phyloP scores from a whole-genome alignment of 2,329 filamentous ascomycete genomes.

The Immersiporthe knoxdaviesiana region DNA sequence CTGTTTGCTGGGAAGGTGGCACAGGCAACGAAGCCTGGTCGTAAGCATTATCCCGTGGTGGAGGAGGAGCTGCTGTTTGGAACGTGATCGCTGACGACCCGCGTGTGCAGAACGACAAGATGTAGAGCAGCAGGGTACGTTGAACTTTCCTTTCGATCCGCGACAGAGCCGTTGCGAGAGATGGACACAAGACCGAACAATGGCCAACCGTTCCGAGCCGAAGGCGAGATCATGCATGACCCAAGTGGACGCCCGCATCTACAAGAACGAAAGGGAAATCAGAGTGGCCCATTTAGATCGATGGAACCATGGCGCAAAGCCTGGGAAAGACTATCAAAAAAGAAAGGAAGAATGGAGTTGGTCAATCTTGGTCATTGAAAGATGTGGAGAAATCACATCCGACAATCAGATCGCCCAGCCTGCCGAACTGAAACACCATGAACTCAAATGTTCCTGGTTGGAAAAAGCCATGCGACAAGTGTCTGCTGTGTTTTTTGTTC shows the following conservation, averaged over 20 bases:
- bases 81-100: conserved; percentile 8
- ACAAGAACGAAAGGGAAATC: neutral
- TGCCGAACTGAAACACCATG: neutral
- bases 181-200: neutral
- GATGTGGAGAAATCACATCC: neutral
- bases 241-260: neutral
- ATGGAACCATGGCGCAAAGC: neutral
- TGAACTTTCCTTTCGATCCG: conserved; percentile 7
- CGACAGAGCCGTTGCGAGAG: neutral
- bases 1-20: conserved; percentile 87
- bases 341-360: neutral
- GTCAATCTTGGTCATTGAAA: neutral
- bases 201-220: neutral
- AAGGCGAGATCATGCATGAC: neutral
- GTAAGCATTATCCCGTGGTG: conserved; percentile 17
- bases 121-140: conserved; percentile 76
- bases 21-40: conserved; percentile 64
- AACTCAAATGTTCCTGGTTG: neutral
- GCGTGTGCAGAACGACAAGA: conserved; percentile 60
- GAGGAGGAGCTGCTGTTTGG: neutral
- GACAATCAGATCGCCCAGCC: neutral
- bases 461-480: neutral
- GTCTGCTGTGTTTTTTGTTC: neutral
- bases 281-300: neutral
- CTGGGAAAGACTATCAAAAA: neutral